Evolutionary conservation across 2,329 filamentous ascomycete species (phyloP), one percentile per base, ranked within the genome.

Genomic region (Trichoderma aggressivum): DNA sequence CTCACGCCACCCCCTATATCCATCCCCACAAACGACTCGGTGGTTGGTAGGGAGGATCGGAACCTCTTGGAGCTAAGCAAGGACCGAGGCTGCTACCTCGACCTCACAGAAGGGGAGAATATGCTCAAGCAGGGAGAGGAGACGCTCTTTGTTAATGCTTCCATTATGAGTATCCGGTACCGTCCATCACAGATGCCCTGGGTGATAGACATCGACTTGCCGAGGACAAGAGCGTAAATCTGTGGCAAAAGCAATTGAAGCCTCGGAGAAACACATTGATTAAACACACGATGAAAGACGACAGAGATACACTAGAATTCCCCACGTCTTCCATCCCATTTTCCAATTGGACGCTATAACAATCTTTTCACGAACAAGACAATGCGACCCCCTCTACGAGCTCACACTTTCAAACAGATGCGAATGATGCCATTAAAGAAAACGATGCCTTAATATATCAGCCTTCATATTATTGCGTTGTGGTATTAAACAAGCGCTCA

Each of bases 111-210:
- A 3, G 79, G 82, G 26, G 71, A 75, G n/a, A 72, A 76, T 28
- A 75, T 74, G 1, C n/a, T 85, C 0, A 60, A 78, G 34, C 63
- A 58, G 8, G 85, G 84, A 0, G 77, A 80, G 55, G 83, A 89
- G 73, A 90, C 88, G 0, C 76, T 90, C 7, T 89, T 90, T 75
- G 80, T 91, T 11, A 91, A 90, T 76, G 88, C 87, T 1, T 81
- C 89, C 0, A 84, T 90, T 30, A 81, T 87, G 78, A 81, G 85
- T 4, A 75, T 80, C 3, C 72, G 78, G 7, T 82, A 84, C 21
- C 71, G 76, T n/a, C 80, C 82, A 12, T 74, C 78, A 11, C 86
- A 90, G 55, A 76, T 83, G 18, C 84, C 86, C 0, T 90, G 86
- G 86, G 21, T 89, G 3, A 77, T 89, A 6, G 83, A 88, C 12